phyloP scores from a whole-genome alignment of 2,329 filamentous ascomycete genomes.

The Fusarium guadeloupense region DNA sequence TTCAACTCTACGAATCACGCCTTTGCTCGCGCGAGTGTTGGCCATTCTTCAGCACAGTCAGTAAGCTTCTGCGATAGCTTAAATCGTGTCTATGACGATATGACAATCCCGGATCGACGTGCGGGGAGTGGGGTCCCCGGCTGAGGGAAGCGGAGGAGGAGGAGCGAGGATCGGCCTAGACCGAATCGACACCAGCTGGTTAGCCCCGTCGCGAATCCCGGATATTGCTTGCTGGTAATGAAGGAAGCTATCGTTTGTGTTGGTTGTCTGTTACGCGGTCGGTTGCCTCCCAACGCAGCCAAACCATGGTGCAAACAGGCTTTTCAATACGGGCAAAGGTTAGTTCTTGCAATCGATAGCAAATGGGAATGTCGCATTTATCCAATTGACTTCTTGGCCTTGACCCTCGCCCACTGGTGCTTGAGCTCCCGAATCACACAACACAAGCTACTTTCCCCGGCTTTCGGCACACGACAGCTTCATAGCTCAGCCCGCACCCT shows the following conservation, averaged over 20 bases:
- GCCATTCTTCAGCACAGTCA: conserved; percentile 10
- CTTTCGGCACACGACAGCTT: conserved; percentile 20
- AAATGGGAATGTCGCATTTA: conserved; percentile 10
- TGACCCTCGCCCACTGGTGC: neutral
- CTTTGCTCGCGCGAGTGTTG: conserved; percentile 5
- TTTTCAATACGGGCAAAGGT: conserved; percentile 14
- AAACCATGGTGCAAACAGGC: conserved; percentile 19
- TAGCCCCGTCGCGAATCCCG: conserved; percentile 2
- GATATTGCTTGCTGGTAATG: conserved; percentile 10
- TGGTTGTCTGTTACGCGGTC: conserved; percentile 35
- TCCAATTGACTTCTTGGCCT: conserved; percentile 18
- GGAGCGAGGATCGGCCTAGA: conserved; percentile 2
- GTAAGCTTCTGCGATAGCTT: conserved; percentile 15
- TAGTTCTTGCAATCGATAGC: conserved; percentile 13
- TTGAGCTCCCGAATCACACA: conserved; percentile 10
- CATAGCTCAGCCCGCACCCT: conserved; percentile 1
- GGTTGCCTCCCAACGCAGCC: conserved; percentile 2
- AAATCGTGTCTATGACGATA: conserved; percentile 35
- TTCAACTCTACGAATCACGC: conserved; percentile 15
- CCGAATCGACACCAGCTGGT: conserved; percentile 4
- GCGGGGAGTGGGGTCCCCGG: conserved; percentile 21
- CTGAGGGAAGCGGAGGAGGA: conserved; percentile 2
- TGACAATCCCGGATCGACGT: conserved; percentile 24
- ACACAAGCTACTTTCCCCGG: neutral
- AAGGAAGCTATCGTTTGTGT: conserved; percentile 19